Evolutionary conservation across 306 rosid species (phyloP), one percentile per base, ranked within the genome.

Genomic region (Cucumis melo): DNA sequence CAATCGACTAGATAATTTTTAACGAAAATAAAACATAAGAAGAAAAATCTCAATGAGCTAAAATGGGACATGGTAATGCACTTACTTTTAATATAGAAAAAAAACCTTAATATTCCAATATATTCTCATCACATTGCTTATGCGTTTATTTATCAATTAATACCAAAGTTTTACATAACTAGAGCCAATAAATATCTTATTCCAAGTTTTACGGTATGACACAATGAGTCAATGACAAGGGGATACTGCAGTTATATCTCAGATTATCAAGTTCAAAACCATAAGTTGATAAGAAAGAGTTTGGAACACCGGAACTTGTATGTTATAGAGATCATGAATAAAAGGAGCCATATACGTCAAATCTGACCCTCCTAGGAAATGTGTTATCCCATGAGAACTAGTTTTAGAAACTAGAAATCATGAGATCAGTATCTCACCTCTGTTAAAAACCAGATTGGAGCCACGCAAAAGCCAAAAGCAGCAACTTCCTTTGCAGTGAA

Each of bases 371-470:
- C 39, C 7, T 21, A 68, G 53, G 32, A 46, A 68, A 66, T 5
- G 32, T 21, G 53, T 29, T 8, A 34, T 46, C 48, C 42, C 48
- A 36, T 34, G 23, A 32, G 48, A 64, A 61, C 64, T 61, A 61
- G 2, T 2, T 19, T 64, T 36, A 36, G 71, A 66, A 66, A 39
- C 27, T 66, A 20, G 15, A n/a, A 66, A 39, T 39, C 44, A 73
- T 23, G 34, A 15, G 6, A 46, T 13, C 21, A 50, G 76, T 36
- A n/a, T 21, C 77, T 70, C 73, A 80, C 83, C 83, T 80, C 83
- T 42, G 83, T 65, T 66, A 75, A 65, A 57, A 80, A 80, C 83
- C 83, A 80, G 80, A 80, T 27, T 9, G 83, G 83, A 67, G 77
- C 83, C 34, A 80, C 46, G 55, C 58, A 75, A 10, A 80, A 80